Evolutionary conservation across 2,329 filamentous ascomycete genomes (phyloP).

Genomic region (Aspergillus sp.): DNA sequence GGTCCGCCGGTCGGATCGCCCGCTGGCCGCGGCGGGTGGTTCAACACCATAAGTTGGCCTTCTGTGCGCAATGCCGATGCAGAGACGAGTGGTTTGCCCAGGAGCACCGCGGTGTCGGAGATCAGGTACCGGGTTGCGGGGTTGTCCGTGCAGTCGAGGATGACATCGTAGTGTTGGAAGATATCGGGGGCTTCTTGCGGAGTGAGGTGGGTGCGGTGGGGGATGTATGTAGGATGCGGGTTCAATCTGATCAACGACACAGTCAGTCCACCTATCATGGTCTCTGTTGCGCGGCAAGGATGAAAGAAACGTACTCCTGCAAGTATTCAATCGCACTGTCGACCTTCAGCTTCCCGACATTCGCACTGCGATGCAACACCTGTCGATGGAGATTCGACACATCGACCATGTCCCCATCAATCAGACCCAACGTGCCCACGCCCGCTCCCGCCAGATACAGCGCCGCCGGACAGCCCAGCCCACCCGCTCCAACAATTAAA

Average conservation of each 20-base stretch:
- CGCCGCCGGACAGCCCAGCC: slow-evolving; percentile 86
- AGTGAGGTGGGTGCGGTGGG: slow-evolving; percentile 64
- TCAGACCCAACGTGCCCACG: slow-evolving; percentile 75
- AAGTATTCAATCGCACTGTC: slow-evolving; percentile 68
- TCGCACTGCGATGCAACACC: slow-evolving; percentile 71
- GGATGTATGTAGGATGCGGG: slow-evolving; percentile 63
- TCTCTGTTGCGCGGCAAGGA: not conserved
- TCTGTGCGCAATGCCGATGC: slow-evolving; percentile 86
- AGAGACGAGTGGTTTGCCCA: slow-evolving; percentile 77
- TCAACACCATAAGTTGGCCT: slow-evolving; percentile 85
- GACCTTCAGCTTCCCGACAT: slow-evolving; percentile 75
- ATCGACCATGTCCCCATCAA: slow-evolving; percentile 88
- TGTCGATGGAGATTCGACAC: slow-evolving; percentile 90
- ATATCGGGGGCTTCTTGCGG: slow-evolving; percentile 66
- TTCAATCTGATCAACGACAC: slow-evolving; percentile 59
- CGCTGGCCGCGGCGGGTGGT: slow-evolving; percentile 67
- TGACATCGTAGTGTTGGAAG: slow-evolving; percentile 71
- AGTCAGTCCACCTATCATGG: slow-evolving; percentile 9
- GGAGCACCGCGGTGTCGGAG: slow-evolving; percentile 81
- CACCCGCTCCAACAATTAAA: slow-evolving; percentile 82
- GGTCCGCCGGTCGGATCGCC: slow-evolving; percentile 66
- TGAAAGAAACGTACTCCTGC: slow-evolving; percentile 45
- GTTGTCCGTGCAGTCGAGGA: slow-evolving; percentile 94
- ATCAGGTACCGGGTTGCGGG: slow-evolving; percentile 89
- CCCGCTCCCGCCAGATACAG: slow-evolving; percentile 91